phyloP scores from a whole-genome alignment of 176 grass and related monocot genomes.

The Cenchrus fungigraminus region DNA sequence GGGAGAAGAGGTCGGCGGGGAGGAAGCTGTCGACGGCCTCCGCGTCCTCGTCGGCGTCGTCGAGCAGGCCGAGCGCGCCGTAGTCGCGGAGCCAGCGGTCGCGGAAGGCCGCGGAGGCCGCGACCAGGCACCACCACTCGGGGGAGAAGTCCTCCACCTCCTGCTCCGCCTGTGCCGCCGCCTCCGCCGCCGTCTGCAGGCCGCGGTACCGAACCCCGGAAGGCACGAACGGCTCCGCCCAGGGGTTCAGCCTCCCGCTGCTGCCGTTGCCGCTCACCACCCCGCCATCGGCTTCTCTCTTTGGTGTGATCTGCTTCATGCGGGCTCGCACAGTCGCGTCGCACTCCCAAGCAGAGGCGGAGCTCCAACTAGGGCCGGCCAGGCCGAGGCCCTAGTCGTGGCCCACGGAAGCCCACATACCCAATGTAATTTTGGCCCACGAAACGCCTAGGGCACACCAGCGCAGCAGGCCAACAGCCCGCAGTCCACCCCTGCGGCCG shows the following conservation, averaged over 20 bases:
- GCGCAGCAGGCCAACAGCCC: no score
- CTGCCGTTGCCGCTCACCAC: slow-evolving; percentile 6
- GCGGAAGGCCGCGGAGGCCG: slow-evolving; percentile 47
- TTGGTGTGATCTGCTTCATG: neutral
- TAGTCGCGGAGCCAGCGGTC: slow-evolving; percentile 56
- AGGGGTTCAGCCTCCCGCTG: slow-evolving; percentile 53
- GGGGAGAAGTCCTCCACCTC: slow-evolving; percentile 65
- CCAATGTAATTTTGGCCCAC: no score
- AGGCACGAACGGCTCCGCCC: slow-evolving; percentile 60
- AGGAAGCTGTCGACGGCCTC: slow-evolving; percentile 16
- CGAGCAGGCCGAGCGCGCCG: slow-evolving; percentile 45
- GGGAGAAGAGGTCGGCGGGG: slow-evolving; percentile 34
- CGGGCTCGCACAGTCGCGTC: neutral
- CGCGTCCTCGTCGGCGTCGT: neutral
- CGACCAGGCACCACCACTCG: slow-evolving; percentile 60
- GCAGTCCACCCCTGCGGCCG: no score
- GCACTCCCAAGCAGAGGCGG: no score
- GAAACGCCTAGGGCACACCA: no score
- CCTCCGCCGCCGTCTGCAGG: neutral
- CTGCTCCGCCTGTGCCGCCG: neutral
- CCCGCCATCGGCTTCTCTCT: slow-evolving; percentile 26
- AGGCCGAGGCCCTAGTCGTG: no score
- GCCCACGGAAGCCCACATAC: no score
- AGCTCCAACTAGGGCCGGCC: no score
- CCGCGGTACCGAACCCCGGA: slow-evolving; percentile 36